These are phyloP conservation scores for Tetratostichococcus sp. DNA, from an alignment of 139 green algal genomes.

Conservation along the genomic window DNA sequence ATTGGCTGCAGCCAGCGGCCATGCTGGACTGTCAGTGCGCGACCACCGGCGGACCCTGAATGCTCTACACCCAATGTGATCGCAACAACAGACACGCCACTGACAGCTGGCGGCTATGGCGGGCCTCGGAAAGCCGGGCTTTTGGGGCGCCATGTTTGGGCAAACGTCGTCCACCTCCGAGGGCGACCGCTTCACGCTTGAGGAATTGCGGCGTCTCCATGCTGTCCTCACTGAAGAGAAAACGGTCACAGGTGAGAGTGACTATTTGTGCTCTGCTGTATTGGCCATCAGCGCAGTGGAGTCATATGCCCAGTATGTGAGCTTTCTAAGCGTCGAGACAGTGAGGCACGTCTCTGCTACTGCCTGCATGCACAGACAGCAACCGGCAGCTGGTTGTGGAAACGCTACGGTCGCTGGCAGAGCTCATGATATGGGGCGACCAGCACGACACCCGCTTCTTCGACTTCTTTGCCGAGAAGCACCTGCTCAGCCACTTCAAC, in stretches of 20 bases:
- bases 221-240: conserved; percentile 18
- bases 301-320: no score
- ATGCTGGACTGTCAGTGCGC: no score
- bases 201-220: conserved; percentile 39
- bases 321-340: no score
- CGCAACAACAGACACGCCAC: no score
- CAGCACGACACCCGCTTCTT: conserved; percentile 92
- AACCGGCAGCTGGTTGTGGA: conserved; percentile 82
- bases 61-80: no score
- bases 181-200: conserved; percentile 25
- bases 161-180: not conserved
- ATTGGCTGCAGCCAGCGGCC: no score
- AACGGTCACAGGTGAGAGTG: conserved; percentile 8
- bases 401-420: conserved; percentile 83
- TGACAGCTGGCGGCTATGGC: not conserved
- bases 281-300: no score
- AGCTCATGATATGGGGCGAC: conserved; percentile 98
- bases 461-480: conserved; percentile 95
- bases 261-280: conserved; percentile 21
- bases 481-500: conserved; percentile 85
- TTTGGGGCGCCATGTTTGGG: conserved; percentile 13
- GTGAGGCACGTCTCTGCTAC: no score
- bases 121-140: not conserved
- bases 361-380: no score
- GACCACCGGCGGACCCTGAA: no score